phyloP scores from a whole-genome alignment of 257 asterid genomes.

The Nicotiana sylvestris region DNA sequence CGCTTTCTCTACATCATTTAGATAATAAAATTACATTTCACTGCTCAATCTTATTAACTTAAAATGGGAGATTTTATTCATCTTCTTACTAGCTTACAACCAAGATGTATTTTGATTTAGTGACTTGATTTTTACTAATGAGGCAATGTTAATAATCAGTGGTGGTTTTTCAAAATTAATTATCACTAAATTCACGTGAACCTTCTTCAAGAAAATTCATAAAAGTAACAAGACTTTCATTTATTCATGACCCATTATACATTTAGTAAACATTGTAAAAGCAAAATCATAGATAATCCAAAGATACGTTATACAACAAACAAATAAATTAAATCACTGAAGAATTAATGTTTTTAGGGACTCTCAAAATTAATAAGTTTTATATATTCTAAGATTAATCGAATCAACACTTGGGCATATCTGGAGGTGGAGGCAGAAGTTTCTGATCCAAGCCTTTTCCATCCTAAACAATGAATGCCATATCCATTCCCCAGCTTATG shows the following conservation, averaged over 20 bases:
- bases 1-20: too few relatives aligned
- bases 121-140: not conserved
- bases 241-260: not conserved
- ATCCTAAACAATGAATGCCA: conserved; percentile 36
- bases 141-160: too few relatives aligned
- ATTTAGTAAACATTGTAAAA: not conserved
- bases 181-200: not conserved
- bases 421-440: conserved; percentile 49
- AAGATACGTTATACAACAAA: not conserved
- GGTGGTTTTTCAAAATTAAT: not conserved
- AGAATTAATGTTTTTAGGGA: not conserved
- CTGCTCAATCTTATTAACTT: not conserved
- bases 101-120: not conserved
- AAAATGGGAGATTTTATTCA: not conserved
- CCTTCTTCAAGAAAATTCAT: not conserved
- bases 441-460: conserved; percentile 24
- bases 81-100: not conserved
- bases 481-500: conserved; percentile 58
- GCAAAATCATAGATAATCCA: not conserved
- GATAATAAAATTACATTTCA: too few relatives aligned
- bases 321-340: not conserved
- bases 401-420: conserved; percentile 37
- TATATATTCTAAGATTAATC: not conserved
- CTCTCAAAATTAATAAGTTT: not conserved
- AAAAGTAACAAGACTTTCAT: not conserved